Evolutionary conservation across 148 eudicot genomes (phyloP), one percentile per base, ranked within the genome.

Genomic region (Mesembryanthemum crystallinum): DNA sequence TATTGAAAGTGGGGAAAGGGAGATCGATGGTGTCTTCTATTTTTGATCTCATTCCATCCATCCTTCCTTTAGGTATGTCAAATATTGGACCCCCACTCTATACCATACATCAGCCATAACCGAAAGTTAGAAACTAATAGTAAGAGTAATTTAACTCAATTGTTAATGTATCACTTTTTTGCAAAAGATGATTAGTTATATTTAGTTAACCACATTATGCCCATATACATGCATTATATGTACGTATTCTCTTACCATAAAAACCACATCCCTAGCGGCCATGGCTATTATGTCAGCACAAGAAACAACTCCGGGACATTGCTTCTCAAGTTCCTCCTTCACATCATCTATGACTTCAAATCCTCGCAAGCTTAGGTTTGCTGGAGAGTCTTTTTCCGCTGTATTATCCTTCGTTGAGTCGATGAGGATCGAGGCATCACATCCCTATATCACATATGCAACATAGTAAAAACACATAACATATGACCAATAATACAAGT

Each of bases 381-480:
- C 98, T 0, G 97, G 98, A 3, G 98, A 94, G 74, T 94, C 98
- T 80, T 94, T 94, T 62, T 94, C 98, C 8, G 98, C 97, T 4
- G 82, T 91, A 73, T 91, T 94, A 66, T 73, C 91, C 57, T 85
- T 86, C 21, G 97, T 91, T 6, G 98, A 90, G 74, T 94, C 98
- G 20, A 91, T 75, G 43, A 94, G 76, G 60, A 94, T 69, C 1
- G 98, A 94, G 37, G 88, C 98, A 81, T 94, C 98, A 77, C 98
- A 94, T 49, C 98, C 98, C 98, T 94, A 27, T 64, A 54, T 32
- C n/a, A 33, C 54, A 49, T 39, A 47, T 13, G n/a, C 17, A 73
- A 30, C 37, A 35, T 54, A 0, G 35, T 28, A 8, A 67, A 35
- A 27, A 7, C 17, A 54, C 42, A 28, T 8, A 71, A 25, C 12